These are phyloP conservation scores for Ballota nigra DNA, from an alignment of 257 asterid genomes.

Conservation along the genomic window DNA sequence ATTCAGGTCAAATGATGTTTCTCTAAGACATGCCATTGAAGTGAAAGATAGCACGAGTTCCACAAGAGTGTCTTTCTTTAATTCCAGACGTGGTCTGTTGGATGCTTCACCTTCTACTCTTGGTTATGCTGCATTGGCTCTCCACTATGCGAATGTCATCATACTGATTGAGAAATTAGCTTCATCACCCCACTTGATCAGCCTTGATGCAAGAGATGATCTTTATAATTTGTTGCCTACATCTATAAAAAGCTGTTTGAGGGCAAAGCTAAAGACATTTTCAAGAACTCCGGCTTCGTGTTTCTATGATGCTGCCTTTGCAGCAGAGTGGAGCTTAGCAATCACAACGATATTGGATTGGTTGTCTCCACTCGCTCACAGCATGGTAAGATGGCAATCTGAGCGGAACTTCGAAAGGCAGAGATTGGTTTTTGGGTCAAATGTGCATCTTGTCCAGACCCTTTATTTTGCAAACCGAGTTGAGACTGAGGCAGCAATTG, in stretches of 20 bases:
- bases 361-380: conserved; percentile 80
- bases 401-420: conserved; percentile 75
- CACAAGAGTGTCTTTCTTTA: conserved; percentile 32
- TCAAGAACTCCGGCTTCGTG: conserved; percentile 39
- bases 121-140: conserved; percentile 71
- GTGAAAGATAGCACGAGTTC: conserved; percentile 22
- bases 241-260: conserved; percentile 55
- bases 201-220: conserved; percentile 75
- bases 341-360: conserved; percentile 66
- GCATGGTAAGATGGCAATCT: conserved; percentile 76
- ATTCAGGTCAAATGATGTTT: conserved; percentile 33
- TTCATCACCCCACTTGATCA: conserved; percentile 62
- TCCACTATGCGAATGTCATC: conserved; percentile 76
- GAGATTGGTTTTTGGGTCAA: conserved; percentile 50
- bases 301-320: conserved; percentile 54
- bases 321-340: conserved; percentile 67
- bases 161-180: conserved; percentile 72
- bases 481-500: conserved; percentile 64
- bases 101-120: conserved; percentile 59
- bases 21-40: conserved; percentile 21
- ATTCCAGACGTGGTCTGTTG: conserved; percentile 35
- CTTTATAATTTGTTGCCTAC: conserved; percentile 74
- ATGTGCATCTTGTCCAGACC: conserved; percentile 84
- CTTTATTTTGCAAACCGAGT: conserved; percentile 69
- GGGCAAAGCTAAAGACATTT: conserved; percentile 56